Evolutionary conservation across 78 protist genomes (phyloP).

Genomic region (Diacronema lutheri): DNA sequence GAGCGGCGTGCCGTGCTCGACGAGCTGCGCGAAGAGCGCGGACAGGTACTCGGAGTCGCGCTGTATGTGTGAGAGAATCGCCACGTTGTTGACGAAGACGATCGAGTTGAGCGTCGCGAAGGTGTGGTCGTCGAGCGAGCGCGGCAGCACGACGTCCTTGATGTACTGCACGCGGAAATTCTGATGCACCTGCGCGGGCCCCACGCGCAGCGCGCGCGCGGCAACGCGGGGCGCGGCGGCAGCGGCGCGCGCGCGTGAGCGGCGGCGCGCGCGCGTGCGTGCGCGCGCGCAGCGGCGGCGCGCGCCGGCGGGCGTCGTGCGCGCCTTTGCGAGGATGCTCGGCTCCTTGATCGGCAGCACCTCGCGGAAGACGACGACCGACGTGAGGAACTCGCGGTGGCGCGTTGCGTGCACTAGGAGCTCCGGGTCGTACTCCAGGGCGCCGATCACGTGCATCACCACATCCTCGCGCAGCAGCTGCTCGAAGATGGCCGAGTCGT

Average conservation of each 20-base stretch:
- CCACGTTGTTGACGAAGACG: conserved; percentile 68
- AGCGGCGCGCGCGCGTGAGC: too few species aligned
- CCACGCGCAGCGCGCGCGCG: too few species aligned
- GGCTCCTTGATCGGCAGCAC: conserved; percentile 72
- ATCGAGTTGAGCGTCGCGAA: conserved; percentile 64
- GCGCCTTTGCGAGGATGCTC: conserved; percentile 55
- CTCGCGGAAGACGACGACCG: conserved; percentile 53
- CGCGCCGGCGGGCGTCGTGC: conserved; percentile 55
- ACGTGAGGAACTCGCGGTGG: conserved; percentile 66
- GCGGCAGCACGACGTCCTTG: conserved; percentile 77
- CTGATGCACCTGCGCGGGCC: conserved; percentile 35
- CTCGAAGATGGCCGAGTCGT: conserved; percentile 57
- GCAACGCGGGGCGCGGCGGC: too few species aligned
- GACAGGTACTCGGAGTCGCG: conserved; percentile 44
- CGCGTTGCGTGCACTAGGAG: conserved; percentile 19
- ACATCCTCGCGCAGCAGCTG: conserved; percentile 58
- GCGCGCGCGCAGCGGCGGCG: too few species aligned
- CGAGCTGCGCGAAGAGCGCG: neutral
- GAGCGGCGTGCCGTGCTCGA: too few species aligned
- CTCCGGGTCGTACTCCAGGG: conserved; percentile 84
- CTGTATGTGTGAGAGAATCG: conserved; percentile 52
- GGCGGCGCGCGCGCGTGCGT: too few species aligned
- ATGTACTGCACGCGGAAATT: conserved; percentile 70
- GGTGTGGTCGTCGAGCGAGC: conserved; percentile 80
- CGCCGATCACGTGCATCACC: conserved; percentile 64